Evolutionary conservation across 495 filamentous ascomycete species (phyloP).

Genomic region (Penicillium salamii): DNA sequence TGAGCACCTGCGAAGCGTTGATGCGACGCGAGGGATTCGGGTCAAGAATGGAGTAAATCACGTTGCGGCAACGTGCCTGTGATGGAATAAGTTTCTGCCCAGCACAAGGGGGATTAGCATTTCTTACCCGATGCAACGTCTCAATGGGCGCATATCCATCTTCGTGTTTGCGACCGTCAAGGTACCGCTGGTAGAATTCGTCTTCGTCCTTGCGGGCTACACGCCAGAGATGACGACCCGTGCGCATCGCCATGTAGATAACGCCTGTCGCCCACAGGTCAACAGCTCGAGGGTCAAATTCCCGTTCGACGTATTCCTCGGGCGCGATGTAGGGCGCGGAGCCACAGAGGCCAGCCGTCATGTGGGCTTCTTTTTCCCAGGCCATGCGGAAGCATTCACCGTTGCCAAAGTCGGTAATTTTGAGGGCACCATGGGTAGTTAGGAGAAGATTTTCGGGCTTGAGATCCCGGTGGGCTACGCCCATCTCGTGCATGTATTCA

Average conservation of each 20-base stretch:
- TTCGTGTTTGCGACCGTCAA: slow-evolving; percentile 88
- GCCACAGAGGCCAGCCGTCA: slow-evolving; percentile 95
- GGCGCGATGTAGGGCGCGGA: slow-evolving; percentile 97
- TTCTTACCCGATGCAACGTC: slow-evolving; percentile 85
- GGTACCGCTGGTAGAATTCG: slow-evolving; percentile 92
- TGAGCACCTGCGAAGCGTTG: slow-evolving; percentile 92
- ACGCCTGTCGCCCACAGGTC: slow-evolving; percentile 98
- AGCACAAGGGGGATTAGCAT: slow-evolving; percentile 7
- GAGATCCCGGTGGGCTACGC: slow-evolving; percentile 93
- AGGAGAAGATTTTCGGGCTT: slow-evolving; percentile 97
- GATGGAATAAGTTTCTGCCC: slow-evolving; percentile 33
- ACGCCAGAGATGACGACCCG: slow-evolving; percentile 93
- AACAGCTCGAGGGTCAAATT: slow-evolving; percentile 95
- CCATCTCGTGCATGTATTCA: slow-evolving; percentile 99
- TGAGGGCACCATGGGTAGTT: slow-evolving; percentile 89
- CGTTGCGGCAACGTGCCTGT: slow-evolving; percentile 94
- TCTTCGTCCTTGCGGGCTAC: slow-evolving; percentile 93
- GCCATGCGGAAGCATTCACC: slow-evolving; percentile 99
- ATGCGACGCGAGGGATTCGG: slow-evolving; percentile 89
- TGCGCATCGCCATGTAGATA: slow-evolving; percentile 99
- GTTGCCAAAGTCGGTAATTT: slow-evolving; percentile 99
- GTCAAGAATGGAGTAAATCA: slow-evolving; percentile 97
- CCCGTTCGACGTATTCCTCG: slow-evolving; percentile 90
- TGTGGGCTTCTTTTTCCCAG: slow-evolving; percentile 96
- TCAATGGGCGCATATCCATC: slow-evolving; percentile 96